Percentiles rank a stretch among this genome's conserved stretches.
Conservation (phyloP, 2,329 filamentous ascomycete genomes). For the Iodosphaeria phyllophila region DNA sequence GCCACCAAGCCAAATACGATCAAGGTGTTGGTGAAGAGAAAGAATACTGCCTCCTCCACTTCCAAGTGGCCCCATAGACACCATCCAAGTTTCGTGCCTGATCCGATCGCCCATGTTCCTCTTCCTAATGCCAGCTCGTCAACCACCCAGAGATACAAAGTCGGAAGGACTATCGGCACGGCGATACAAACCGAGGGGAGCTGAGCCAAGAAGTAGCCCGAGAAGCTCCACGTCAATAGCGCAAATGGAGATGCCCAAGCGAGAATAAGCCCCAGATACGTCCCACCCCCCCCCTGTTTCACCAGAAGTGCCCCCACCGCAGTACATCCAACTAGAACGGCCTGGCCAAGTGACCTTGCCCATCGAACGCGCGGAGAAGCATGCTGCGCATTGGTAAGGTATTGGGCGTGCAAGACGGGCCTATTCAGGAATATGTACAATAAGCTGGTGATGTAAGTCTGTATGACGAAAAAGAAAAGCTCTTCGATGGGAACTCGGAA, state of each 20-base stretch:
- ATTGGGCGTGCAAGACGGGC: slow-evolving; percentile 31
- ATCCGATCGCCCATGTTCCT: slow-evolving; percentile 55
- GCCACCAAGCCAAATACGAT: slow-evolving; percentile 52
- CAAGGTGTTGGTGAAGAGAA: slow-evolving; percentile 48
- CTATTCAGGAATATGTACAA: slow-evolving; percentile 52
- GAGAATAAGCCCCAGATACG: slow-evolving; percentile 53
- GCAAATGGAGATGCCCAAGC: slow-evolving; percentile 50
- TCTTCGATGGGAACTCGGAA: slow-evolving; percentile 53
- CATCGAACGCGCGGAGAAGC: slow-evolving; percentile 8
- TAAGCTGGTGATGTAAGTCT: slow-evolving; percentile 54
- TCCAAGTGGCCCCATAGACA: slow-evolving; percentile 48
- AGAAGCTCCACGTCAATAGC: slow-evolving; percentile 42
- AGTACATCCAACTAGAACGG: slow-evolving; percentile 23
- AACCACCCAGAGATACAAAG: slow-evolving; percentile 52
- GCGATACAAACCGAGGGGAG: slow-evolving; percentile 38
- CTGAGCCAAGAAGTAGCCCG: slow-evolving; percentile 42
- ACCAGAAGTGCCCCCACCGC: slow-evolving; percentile 25
- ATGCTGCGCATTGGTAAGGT: slow-evolving; percentile 15
- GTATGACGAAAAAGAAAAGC: slow-evolving; percentile 60
- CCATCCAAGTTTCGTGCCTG: slow-evolving; percentile 45
- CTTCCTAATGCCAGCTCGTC: slow-evolving; percentile 48
- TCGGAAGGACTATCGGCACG: slow-evolving; percentile 42
- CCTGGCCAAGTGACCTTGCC: slow-evolving; percentile 27
- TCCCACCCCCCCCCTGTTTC: slow-evolving; percentile 26
- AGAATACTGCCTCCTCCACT: slow-evolving; percentile 59